phyloP scores from a whole-genome alignment of 2,329 filamentous ascomycete species.

The Xylaria polymorpha region DNA sequence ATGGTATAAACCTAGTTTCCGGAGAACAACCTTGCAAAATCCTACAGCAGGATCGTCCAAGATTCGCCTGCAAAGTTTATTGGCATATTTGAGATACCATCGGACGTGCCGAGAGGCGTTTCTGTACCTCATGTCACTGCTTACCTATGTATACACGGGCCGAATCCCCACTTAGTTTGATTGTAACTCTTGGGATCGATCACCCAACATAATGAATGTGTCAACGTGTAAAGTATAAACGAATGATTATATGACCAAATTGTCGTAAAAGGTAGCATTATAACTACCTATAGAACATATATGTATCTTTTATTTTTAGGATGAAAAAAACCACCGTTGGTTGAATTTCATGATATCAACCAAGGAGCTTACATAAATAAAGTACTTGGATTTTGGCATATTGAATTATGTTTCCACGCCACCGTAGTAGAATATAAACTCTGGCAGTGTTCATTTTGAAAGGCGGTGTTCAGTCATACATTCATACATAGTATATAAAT shows the following conservation, averaged over 20 bases:
- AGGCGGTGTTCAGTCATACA: slow-evolving; percentile 30
- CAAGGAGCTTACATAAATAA: not conserved
- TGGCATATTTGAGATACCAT: slow-evolving; percentile 10
- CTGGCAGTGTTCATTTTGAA: slow-evolving; percentile 10
- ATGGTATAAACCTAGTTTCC: not conserved
- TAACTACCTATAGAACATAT: not conserved
- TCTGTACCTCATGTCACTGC: not conserved
- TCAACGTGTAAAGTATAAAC: not conserved
- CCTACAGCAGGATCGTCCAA: not conserved
- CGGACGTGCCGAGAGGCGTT: not conserved
- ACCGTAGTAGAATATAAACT: not conserved
- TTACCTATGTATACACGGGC: no score
- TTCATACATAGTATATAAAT: slow-evolving; percentile 35
- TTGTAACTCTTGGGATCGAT: not conserved
- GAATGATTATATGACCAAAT: not conserved
- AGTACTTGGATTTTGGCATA: not conserved
- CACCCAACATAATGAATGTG: no score
- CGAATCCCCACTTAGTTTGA: slow-evolving; percentile 19
- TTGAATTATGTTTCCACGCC: not conserved
- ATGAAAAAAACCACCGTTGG: no score
- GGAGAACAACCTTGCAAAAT: not conserved
- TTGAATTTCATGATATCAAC: not conserved
- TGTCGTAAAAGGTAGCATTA: no score
- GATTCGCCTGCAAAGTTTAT: not conserved
- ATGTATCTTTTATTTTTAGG: not conserved